phyloP scores from a whole-genome alignment of 805 yeast genomes.

The Starmerella stigmatis region DNA sequence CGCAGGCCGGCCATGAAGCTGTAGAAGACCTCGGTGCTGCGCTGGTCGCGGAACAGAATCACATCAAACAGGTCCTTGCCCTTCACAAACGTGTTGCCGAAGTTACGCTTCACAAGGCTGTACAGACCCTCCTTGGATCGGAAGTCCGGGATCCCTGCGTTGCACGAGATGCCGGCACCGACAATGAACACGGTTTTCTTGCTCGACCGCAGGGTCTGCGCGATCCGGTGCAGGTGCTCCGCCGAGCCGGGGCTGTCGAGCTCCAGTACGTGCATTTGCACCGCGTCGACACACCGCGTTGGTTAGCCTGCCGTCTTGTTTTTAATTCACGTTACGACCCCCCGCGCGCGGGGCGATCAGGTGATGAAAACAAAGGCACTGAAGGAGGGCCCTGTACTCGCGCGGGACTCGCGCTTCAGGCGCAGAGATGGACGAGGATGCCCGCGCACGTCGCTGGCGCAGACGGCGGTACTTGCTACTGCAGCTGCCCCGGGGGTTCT shows the following conservation, averaged over 20 bases:
- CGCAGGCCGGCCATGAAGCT: constrained; percentile 80
- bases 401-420: neutral
- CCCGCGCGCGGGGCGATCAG: neutral
- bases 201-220: constrained; percentile 16
- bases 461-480: too few relatives aligned
- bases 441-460: too few relatives aligned
- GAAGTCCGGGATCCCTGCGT: constrained; percentile 95
- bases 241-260: constrained; percentile 12
- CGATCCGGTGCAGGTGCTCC: constrained; percentile 19
- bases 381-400: neutral
- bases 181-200: constrained; percentile 51
- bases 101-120: constrained; percentile 53
- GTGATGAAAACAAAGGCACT: constrained; percentile 7
- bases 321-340: neutral
- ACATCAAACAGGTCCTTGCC: constrained; percentile 91
- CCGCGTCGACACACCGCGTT: neutral
- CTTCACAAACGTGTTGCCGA: constrained; percentile 52
- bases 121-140: constrained; percentile 77
- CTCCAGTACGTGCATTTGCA: constrained; percentile 19
- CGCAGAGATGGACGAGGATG: too few relatives aligned
- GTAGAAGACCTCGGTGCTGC: constrained; percentile 64
- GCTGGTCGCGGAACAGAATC: constrained; percentile 59
- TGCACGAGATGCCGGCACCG: constrained; percentile 95
- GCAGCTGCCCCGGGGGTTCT: too few relatives aligned
- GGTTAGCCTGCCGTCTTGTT: neutral